Base-by-base conservation (phyloP, 225 moss, liverwort and hornwort species). In the Polytrichum formosum region DNA sequence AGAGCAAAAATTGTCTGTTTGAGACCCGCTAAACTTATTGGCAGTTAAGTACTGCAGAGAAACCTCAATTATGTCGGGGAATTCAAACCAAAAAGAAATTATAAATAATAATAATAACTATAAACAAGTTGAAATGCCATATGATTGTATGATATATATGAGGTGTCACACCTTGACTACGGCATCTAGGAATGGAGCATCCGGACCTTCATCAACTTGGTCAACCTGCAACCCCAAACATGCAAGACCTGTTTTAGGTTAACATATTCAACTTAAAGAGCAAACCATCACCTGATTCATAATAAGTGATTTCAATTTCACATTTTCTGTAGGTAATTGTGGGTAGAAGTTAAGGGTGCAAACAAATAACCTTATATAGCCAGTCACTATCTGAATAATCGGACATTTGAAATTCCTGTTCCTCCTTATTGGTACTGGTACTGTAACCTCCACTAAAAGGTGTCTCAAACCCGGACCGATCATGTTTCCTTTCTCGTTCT, bases 161-260 rank as follows among this genome's bases (percentile, higher is more conserved):
- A 21, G 5, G 63, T 25, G 55, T 74, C 84, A 35, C 56, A 94
- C 97, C 98, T 98, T 98, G 22, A 98, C 98, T 78, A 98, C 98
- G 66, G 94, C 98, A 75, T 98, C 98, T 79, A 98, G 74, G 61
- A 94, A 94, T 65, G 98, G 91, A 72, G 94, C 76, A 68, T 98
- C 94, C 46, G 90, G 90, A 31, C 85, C 85, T 75, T 92, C 84
- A 17, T 85, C 91, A 69, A 84, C 69, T 54, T 87, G 92, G 73
- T 94, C 94, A 78, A 92, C 81, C 94, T 94, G 91, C 72, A 54
- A 80, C 18, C 28, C 30, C 8, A 74, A 66, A 68, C 26, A 9
- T 61, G 22, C 46, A 46, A 46, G 46, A 46, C 46, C 46, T 46
- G 46, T 16, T 46, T 46, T 46, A 31, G 71, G 4, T 9, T 27